Evolutionary conservation across 2,329 filamentous ascomycete genomes (phyloP), one percentile per base, ranked within the genome.

Genomic region (Aspergillus tanneri): DNA sequence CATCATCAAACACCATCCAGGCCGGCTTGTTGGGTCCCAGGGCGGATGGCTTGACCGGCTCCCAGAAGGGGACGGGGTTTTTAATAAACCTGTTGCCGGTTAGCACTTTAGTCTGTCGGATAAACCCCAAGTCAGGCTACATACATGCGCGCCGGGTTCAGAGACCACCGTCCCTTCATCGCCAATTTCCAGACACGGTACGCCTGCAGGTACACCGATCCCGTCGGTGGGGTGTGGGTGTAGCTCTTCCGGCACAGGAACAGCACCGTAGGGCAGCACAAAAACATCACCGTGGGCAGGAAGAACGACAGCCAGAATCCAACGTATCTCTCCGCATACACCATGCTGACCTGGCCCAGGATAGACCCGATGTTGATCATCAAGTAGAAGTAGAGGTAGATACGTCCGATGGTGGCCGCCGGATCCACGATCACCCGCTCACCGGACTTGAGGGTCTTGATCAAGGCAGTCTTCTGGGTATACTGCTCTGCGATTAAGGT

Each of bases 1-100:
- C 81, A 57, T 92, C 88, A 53, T 92, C 87, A 58, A 90, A 90
- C 0, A 84, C 87, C 85, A 91, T 90, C 64, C 64, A 67, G 4
- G n/a, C n/a, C 1, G 64, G 64, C 8, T 60, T 60, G 32, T 45
- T 45, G 2, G 54, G 32, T 0, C 62, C 61, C 5, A 66, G 38
- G 2, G 36, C 43, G 18, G 51, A 60, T 3, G 64, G 64, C 58
- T 72, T 77, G 64, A 62, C 61, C 0, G 43, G 25, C 0, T 62
- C 54, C 64, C 63, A 66, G 43, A 56, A 59, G 7, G 61, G 49
- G 30, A 30, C 43, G 10, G 43, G 7, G 12, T 52, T 55, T 6
- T 41, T 48, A 32, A 47, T 43, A 41, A 61, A 59, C 28, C 60
- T 58, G 12, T 8, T 14, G 4, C 7, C 2, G 10, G 2, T n/a